A percentile compares a stretch with the other conserved stretches of the same genome.
These are phyloP conservation scores for Postia placenta DNA, from an alignment of 768 basidiomycete species.

Conservation along the genomic window DNA sequence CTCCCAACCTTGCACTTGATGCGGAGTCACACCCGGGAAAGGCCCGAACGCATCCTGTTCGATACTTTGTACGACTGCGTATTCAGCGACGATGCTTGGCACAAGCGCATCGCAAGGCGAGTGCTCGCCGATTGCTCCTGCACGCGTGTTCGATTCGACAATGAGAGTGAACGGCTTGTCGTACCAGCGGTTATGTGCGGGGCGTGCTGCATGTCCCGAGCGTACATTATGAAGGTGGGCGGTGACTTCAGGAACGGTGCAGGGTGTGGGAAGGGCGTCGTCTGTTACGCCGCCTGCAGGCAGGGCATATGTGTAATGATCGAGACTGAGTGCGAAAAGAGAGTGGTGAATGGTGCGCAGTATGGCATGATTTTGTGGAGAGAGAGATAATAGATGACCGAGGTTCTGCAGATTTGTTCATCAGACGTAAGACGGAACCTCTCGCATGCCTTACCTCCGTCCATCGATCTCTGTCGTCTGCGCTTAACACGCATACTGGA, in stretches of 20 bases:
- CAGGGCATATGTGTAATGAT: constrained; percentile 46
- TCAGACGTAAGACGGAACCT: background rate
- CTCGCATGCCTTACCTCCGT: constrained; percentile 49
- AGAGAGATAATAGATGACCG: constrained; percentile 57
- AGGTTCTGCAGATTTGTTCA: constrained; percentile 58
- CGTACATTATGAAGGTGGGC: constrained; percentile 74
- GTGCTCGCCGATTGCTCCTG: constrained; percentile 87
- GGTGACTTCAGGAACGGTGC: constrained; percentile 39
- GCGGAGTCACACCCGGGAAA: constrained; percentile 10
- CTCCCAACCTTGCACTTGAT: constrained; percentile 37
- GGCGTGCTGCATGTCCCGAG: constrained; percentile 48
- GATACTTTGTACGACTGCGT: constrained; percentile 65
- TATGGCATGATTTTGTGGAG: constrained; percentile 53
- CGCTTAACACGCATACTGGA: constrained; percentile 66
- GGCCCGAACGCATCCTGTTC: constrained; percentile 38
- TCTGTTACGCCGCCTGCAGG: constrained; percentile 10
- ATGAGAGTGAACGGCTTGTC: constrained; percentile 83
- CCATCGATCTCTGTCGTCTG: constrained; percentile 82
- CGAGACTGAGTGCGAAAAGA: constrained; percentile 76
- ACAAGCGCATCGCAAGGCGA: constrained; percentile 87
- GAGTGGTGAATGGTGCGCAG: constrained; percentile 66
- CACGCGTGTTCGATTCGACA: constrained; percentile 79
- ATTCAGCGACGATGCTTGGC: constrained; percentile 83
- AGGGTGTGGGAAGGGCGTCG: constrained; percentile 11
- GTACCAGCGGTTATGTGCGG: constrained; percentile 70